Base-by-base conservation (phyloP, 2,329 filamentous ascomycete species). In the Chaetomium strumarium region DNA sequence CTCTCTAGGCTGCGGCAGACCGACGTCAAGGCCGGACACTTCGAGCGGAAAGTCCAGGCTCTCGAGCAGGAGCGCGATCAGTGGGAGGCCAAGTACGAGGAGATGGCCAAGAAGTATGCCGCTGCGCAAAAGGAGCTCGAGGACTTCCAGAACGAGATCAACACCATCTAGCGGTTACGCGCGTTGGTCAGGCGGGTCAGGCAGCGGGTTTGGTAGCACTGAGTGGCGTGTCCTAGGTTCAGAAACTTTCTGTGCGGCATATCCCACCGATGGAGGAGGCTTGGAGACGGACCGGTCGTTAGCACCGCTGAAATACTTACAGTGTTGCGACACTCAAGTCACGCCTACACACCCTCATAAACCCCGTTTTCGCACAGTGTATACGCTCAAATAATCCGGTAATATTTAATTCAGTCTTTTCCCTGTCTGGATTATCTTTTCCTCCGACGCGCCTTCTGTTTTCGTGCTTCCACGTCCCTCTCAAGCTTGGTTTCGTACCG, bases 1-100 rank as follows among this genome's bases (percentile, higher is more conserved):
- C 57, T 41, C 52, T 53, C 60, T 64, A 99, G 93, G 78, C 89
- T 97, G 69, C 91, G 93, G 72, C 91, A 96, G 78, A 96, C 93
- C 76, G 93, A 99, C 72, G 90, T 97, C 76, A 97, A 97, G 81
- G 91, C 92, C 67, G 93, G 92, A 66, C 92, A 99, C 79, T 97
- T 92, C 75, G 93, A 99, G 79, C 93, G 93, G 76, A 97, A 97
- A 81, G 93, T 97, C 64, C 90, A 96, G 75, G 92, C 93, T 66
- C 85, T 96, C 68, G 93, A 99, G 77, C 79, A 83, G 68, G 83
- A 91, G 71, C 87, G 89, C 66, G 90, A 96, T 74, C 84, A 91
- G 73, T 96, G 91, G 91, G 93, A 97, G 79, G 71, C 80, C 73
- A 97, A 99, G 80, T 97, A 95, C 77, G 93, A 97, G 76, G 92